Conservation (phyloP, 257 asterid genomes). For the Linaria vulgaris region DNA sequence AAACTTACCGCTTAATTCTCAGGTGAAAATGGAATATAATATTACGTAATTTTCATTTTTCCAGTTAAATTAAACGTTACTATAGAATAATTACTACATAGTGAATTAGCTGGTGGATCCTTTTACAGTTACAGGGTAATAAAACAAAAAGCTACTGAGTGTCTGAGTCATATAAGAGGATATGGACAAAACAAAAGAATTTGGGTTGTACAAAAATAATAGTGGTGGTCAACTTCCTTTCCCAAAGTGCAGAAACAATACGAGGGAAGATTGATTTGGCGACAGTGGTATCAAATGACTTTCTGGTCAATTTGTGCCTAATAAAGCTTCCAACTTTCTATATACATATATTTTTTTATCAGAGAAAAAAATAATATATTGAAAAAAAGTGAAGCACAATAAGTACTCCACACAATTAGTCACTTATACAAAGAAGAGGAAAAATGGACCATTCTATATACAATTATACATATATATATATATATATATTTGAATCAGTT, state of each 20-base stretch:
- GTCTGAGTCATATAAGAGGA: too few relatives aligned
- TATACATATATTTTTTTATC: too few relatives aligned
- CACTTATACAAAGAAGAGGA: too few relatives aligned
- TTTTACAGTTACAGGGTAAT: neutral
- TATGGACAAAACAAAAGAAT: neutral
- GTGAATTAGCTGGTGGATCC: neutral
- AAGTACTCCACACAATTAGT: too few relatives aligned
- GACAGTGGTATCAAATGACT: neutral
- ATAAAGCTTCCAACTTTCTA: constrained; percentile 5
- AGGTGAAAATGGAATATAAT: too few relatives aligned
- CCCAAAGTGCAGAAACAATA: constrained; percentile 1
- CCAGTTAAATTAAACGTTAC: neutral
- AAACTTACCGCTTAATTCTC: too few relatives aligned
- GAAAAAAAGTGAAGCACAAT: too few relatives aligned
- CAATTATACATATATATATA: too few relatives aligned
- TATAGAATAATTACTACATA: neutral
- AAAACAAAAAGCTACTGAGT: too few relatives aligned
- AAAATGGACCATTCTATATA: too few relatives aligned
- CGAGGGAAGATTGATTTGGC: neutral
- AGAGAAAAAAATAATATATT: too few relatives aligned
- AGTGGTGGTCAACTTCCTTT: neutral
- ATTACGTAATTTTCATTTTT: neutral
- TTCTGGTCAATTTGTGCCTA: constrained; percentile 15
- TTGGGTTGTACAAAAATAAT: neutral
- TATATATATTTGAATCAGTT: too few relatives aligned